Conservation (phyloP, 164 flowering plant species). For the Kalanchoe fedtschenkoi region DNA sequence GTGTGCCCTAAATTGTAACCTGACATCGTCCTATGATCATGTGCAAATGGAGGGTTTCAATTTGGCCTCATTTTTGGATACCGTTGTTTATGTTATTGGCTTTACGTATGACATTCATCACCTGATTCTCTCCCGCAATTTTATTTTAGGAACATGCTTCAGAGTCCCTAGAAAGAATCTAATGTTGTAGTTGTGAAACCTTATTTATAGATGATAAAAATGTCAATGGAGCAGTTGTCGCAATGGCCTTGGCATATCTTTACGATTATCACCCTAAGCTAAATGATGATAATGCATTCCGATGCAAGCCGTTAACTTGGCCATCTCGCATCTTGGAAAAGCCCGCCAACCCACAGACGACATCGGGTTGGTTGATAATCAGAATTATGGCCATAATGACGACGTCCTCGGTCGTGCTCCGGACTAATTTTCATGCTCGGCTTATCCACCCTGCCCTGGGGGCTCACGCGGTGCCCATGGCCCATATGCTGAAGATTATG, state of each 20-base stretch:
- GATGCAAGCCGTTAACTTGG: no score
- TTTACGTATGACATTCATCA: constrained; percentile 88
- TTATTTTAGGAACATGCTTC: constrained; percentile 99
- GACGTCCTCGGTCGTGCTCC: no score
- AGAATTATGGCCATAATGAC: no score
- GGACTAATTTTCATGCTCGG: no score
- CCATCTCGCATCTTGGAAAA: no score
- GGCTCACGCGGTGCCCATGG: no score
- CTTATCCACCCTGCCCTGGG: no score
- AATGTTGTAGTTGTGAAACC: constrained; percentile 53
- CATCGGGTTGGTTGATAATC: no score
- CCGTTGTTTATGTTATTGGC: constrained; percentile 75
- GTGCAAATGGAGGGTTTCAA: constrained; percentile 78
- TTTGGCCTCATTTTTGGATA: constrained; percentile 76
- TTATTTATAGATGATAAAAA: constrained; percentile 85
- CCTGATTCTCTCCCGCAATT: constrained; percentile 85
- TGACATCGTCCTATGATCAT: constrained; percentile 82
- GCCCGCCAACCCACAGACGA: no score
- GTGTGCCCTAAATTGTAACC: constrained; percentile 67
- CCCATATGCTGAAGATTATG: no score
- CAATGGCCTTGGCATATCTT: constrained; percentile 81
- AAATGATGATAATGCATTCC: constrained; percentile 82
- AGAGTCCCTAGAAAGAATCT: constrained; percentile 97
- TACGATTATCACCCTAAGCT: constrained; percentile 92
- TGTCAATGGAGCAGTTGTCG: constrained; percentile 77